A percentile compares a stretch with the other conserved stretches of the same genome.
Conservation (phyloP, 164 flowering plant genomes). For the Vitis rotundifolia region DNA sequence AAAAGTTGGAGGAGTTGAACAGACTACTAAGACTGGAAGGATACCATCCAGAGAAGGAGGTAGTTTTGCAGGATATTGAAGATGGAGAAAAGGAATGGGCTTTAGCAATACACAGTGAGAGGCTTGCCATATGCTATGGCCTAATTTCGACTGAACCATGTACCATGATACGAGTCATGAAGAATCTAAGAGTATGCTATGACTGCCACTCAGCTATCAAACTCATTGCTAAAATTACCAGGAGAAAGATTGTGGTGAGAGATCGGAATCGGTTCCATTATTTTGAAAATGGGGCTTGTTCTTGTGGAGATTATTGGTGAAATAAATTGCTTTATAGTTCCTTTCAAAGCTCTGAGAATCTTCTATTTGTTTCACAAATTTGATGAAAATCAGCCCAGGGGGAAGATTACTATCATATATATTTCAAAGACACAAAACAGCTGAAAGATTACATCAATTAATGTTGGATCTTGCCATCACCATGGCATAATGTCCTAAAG, state of each 20-base stretch:
- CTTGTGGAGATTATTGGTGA: slow-evolving; percentile 21
- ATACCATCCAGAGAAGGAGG: slow-evolving; percentile 33
- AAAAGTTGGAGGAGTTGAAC: slow-evolving; percentile 30
- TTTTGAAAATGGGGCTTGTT: slow-evolving; percentile 40
- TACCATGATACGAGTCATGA: slow-evolving; percentile 31
- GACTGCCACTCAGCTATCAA: slow-evolving; percentile 45
- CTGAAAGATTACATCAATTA: no score
- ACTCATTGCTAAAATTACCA: slow-evolving; percentile 32
- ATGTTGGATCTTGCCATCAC: no score
- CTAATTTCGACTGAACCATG: slow-evolving; percentile 36
- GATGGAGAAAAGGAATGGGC: slow-evolving; percentile 35
- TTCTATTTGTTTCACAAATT: no score
- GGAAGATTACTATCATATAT: no score
- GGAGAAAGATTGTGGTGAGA: slow-evolving; percentile 35
- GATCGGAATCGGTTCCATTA: slow-evolving; percentile 45
- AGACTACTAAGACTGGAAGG: slow-evolving; percentile 23
- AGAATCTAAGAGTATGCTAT: slow-evolving; percentile 38
- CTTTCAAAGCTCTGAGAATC: no score
- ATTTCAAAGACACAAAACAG: no score
- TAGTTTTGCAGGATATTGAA: slow-evolving; percentile 40
- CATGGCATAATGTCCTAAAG: no score
- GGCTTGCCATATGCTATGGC: slow-evolving; percentile 43
- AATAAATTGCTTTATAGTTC: no score
- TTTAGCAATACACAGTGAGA: slow-evolving; percentile 40
- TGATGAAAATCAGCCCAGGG: no score